Base-by-base conservation (phyloP, 2,329 filamentous ascomycete species). In the Parafenestella ontariensis region DNA sequence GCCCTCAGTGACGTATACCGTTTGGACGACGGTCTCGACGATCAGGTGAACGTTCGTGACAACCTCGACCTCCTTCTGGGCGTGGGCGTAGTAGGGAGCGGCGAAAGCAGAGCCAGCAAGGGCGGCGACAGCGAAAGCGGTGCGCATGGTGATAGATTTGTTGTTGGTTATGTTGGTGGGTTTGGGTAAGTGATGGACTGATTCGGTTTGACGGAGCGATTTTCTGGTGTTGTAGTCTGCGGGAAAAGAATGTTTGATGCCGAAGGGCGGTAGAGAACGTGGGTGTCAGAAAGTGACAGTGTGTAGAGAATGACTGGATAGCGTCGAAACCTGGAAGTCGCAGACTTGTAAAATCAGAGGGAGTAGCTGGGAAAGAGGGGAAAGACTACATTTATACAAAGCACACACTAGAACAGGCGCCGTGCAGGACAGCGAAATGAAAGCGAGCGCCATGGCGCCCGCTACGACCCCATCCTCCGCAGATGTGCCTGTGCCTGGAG, bases 281-380 rank as follows among this genome's bases (percentile, higher is more conserved):
- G 64, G 45, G 39, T 63, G 61, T 68, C 64, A 71, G 64, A 64
- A 61, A 69, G 54, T 69, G 68, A 72, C 66, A 59, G 59, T 57
- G 45, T 45, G 53, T 54, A 62, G 60, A 54, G 64, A 69, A 64
- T 63, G 66, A 64, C 54, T 62, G 62, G 52, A 58, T 58, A 46
- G 29, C 50, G 57, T 65, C 63, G 66, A 60, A 68, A 69, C 65
- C 68, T 71, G 66, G 67, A 69, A 71, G 68, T 72, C 69, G 65
- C 69, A 72, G 66, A 71, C 68, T 68, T 71, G 66, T 43, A 41
- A 46, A 48, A 59, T 60, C 50, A 40, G 28, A 44, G 29, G 47
- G 50, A 43, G 43, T 54, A 45, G 49, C 53, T 47, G 56, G 52
- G 46, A 56, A 44, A 49, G 55, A 64, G 59, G 65, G 56, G 56